Conservation (phyloP, 148 eudicot species). For the Heliosperma pusillum region DNA sequence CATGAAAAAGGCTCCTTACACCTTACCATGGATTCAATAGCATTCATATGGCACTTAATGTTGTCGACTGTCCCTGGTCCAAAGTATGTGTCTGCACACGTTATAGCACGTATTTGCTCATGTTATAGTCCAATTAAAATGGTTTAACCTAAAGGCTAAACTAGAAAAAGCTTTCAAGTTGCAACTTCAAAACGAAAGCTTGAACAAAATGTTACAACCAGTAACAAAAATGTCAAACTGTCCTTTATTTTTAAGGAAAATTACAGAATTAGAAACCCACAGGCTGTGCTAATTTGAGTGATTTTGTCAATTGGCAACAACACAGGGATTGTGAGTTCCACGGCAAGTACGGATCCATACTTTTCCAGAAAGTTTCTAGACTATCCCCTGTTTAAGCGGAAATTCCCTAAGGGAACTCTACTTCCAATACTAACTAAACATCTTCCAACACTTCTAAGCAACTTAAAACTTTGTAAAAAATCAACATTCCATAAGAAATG, state of each 20-base stretch:
- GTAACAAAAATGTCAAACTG: too few species aligned
- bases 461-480: not conserved
- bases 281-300: not conserved
- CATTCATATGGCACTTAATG: constrained; percentile 66
- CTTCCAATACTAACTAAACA: not conserved
- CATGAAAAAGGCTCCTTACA: constrained; percentile 27
- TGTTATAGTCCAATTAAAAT: not conserved
- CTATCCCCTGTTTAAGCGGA: too few species aligned
- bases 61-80: constrained; percentile 74
- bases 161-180: too few species aligned
- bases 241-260: too few species aligned
- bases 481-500: not conserved
- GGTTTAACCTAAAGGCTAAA: constrained; percentile 33
- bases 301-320: not conserved
- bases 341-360: too few species aligned
- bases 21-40: constrained; percentile 58
- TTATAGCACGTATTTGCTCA: not conserved
- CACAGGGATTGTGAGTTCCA: too few species aligned
- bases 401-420: not conserved
- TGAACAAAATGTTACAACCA: not conserved
- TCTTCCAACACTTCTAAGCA: not conserved
- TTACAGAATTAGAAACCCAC: not conserved
- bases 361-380: not conserved
- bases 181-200: too few species aligned
- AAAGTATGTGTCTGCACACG: constrained; percentile 71